Evolutionary conservation across 2,329 filamentous ascomycete species (phyloP).

Genomic region (Amauroascus niger): DNA sequence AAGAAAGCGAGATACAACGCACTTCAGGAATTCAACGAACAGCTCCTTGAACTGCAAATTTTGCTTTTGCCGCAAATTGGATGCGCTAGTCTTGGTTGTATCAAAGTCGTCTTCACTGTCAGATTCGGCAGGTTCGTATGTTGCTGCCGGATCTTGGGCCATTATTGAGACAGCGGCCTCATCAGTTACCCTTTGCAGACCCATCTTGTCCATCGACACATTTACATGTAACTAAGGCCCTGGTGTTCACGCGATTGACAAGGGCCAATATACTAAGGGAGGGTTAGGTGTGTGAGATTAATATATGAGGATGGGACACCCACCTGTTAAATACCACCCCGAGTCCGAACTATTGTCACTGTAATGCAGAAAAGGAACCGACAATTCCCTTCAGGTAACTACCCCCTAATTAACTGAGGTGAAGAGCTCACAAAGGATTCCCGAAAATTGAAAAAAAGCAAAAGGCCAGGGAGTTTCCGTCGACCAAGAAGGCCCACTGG

Average conservation of each 20-base stretch:
- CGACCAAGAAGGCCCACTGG: not conserved
- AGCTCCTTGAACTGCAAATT: constrained; percentile 44
- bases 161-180: not conserved
- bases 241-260: not conserved
- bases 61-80: constrained; percentile 43
- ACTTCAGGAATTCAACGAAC: constrained; percentile 23
- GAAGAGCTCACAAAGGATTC: not conserved
- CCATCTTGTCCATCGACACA: not conserved
- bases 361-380: not conserved
- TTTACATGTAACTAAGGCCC: not conserved
- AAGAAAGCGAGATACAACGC: not conserved
- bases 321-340: not conserved
- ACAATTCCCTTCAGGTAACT: too few species aligned
- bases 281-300: not conserved
- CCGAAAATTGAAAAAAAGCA: not conserved
- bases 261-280: not conserved
- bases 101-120: constrained; percentile 22
- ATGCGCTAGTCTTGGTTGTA: constrained; percentile 19
- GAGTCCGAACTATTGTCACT: not conserved
- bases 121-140: constrained; percentile 20
- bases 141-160: not conserved
- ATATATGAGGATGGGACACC: not conserved
- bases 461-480: not conserved
- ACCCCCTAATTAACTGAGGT: not conserved
- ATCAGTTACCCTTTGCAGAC: not conserved